Conservation (phyloP, 768 basidiomycete genomes). For the Suillus luteus region DNA sequence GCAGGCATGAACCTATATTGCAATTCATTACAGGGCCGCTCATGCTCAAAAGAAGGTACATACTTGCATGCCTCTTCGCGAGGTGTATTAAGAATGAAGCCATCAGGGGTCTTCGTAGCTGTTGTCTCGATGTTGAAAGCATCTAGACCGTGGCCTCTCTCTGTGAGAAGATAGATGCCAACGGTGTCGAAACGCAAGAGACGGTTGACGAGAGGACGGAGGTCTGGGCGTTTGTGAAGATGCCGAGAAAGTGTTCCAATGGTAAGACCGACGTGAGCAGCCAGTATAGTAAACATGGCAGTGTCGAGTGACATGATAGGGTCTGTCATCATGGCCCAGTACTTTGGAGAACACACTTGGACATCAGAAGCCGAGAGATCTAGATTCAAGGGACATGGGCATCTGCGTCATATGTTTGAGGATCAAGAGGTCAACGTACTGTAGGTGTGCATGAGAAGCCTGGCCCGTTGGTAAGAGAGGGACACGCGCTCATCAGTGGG, state of each 20-base stretch:
- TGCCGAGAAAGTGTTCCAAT: slow-evolving; percentile 58
- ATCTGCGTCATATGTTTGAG: not conserved
- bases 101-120: slow-evolving; percentile 49
- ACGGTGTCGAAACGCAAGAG: slow-evolving; percentile 55
- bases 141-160: slow-evolving; percentile 62
- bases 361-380: slow-evolving; percentile 47
- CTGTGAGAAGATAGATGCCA: slow-evolving; percentile 54
- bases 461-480: slow-evolving; percentile 52
- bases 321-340: slow-evolving; percentile 57
- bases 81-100: slow-evolving; percentile 57
- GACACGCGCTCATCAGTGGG: slow-evolving; percentile 47
- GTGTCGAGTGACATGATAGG: slow-evolving; percentile 52
- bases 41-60: slow-evolving; percentile 14
- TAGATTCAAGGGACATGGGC: slow-evolving; percentile 5
- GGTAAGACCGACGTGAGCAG: slow-evolving; percentile 52
- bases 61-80: slow-evolving; percentile 62
- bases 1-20: slow-evolving; percentile 57
- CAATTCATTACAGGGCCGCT: slow-evolving; percentile 11
- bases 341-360: slow-evolving; percentile 47
- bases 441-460: slow-evolving; percentile 50
- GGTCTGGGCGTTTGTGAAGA: slow-evolving; percentile 48
- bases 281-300: slow-evolving; percentile 55
- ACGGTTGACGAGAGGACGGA: slow-evolving; percentile 48
- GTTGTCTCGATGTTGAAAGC: slow-evolving; percentile 65
- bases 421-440: slow-evolving; percentile 33